phyloP scores from a whole-genome alignment of 345 rosid species.

The Murraya paniculata region DNA sequence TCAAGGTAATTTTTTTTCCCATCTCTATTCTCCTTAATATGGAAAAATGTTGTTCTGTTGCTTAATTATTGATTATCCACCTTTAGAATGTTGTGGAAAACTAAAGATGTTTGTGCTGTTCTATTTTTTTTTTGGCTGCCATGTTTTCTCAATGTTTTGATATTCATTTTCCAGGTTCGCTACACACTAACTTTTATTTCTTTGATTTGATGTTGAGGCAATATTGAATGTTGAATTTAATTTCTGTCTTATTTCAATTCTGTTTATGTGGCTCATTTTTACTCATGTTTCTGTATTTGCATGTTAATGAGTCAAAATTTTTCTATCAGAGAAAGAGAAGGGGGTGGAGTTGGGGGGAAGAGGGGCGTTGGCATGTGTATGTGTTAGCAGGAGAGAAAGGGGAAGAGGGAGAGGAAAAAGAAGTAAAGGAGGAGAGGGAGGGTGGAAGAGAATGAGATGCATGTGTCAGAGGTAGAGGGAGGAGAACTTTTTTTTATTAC shows the following conservation, averaged over 20 bases:
- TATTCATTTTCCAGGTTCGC: not conserved
- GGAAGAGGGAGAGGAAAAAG: not conserved
- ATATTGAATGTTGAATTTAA: too few relatives aligned
- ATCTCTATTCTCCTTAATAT: not conserved
- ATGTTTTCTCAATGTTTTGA: not conserved
- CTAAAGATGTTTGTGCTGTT: not conserved
- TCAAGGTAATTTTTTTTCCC: slow-evolving; percentile 48
- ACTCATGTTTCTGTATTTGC: not conserved
- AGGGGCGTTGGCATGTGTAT: not conserved
- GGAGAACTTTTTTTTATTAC: not conserved
- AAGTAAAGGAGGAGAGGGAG: not conserved
- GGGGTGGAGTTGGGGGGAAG: too few relatives aligned
- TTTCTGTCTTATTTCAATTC: not conserved
- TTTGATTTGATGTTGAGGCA: not conserved
- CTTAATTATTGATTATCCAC: not conserved
- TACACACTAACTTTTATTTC: not conserved
- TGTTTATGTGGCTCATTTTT: not conserved
- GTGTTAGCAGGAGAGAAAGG: not conserved
- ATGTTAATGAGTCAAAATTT: not conserved
- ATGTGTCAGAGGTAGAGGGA: not conserved
- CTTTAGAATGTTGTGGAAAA: not conserved
- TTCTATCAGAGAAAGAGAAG: not conserved
- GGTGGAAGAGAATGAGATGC: not conserved
- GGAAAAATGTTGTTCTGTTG: not conserved
- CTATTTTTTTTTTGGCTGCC: not conserved